These are phyloP conservation scores for Kentomonas sorsogonicus DNA, from an alignment of 208 protist species.

Conservation along the genomic window DNA sequence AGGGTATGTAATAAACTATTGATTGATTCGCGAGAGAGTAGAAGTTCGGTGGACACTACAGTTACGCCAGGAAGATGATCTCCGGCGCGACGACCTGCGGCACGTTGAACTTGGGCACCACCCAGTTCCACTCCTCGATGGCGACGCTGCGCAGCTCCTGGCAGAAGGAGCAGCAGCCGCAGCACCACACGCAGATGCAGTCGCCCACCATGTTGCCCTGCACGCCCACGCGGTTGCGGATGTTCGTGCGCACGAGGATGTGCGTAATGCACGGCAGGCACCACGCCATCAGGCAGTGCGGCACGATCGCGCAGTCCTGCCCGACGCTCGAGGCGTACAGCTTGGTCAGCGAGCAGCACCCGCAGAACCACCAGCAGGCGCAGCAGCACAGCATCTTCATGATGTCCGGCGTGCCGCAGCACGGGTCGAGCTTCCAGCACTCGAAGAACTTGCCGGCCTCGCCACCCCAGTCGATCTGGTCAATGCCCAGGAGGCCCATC, in stretches of 20 bases:
- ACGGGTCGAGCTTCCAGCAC: slow-evolving; percentile 61
- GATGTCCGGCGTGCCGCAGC: slow-evolving; percentile 59
- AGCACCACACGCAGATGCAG: slow-evolving; percentile 51
- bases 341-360: slow-evolving; percentile 42
- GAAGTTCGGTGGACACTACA: background rate
- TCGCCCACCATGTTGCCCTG: slow-evolving; percentile 56
- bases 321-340: slow-evolving; percentile 44
- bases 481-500: slow-evolving; percentile 47
- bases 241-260: slow-evolving; percentile 47
- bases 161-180: slow-evolving; percentile 44
- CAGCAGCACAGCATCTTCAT: slow-evolving; percentile 33
- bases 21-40: too few relatives aligned
- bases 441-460: slow-evolving; percentile 67
- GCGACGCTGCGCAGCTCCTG: slow-evolving; percentile 45
- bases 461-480: slow-evolving; percentile 63
- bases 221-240: slow-evolving; percentile 41
- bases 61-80: slow-evolving; percentile 26
- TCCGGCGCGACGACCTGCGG: slow-evolving; percentile 18
- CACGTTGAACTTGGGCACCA: slow-evolving; percentile 22
- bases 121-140: slow-evolving; percentile 33
- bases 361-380: slow-evolving; percentile 37
- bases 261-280: slow-evolving; percentile 27
- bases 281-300: slow-evolving; percentile 38
- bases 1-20: too few relatives aligned
- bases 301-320: slow-evolving; percentile 46